Conservation (phyloP, 441 rosid species). For the Dalechampia spathulata region DNA sequence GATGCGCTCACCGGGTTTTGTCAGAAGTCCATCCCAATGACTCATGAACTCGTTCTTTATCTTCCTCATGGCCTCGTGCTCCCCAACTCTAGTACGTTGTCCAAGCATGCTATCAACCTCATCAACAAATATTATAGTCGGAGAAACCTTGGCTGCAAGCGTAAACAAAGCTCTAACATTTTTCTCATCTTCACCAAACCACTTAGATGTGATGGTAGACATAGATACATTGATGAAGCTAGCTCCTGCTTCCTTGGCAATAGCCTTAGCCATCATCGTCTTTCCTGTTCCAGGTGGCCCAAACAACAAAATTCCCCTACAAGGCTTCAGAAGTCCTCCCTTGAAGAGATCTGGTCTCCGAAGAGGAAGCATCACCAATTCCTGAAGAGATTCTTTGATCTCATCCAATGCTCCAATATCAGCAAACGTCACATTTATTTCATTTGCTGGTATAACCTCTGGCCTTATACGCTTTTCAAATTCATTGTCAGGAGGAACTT, state of each 20-base stretch:
- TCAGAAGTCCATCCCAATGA: conserved; percentile 96
- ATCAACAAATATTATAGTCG: conserved; percentile 91
- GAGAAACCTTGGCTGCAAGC: conserved; percentile 90
- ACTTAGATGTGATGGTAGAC: conserved; percentile 98
- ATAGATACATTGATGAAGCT: conserved; percentile 96
- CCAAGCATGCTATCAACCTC: conserved; percentile 99
- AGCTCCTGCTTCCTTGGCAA: conserved; percentile 97
- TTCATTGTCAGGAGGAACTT: conserved; percentile 83
- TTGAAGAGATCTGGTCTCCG: conserved; percentile 93
- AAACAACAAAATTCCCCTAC: conserved; percentile 89
- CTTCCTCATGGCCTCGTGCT: conserved; percentile 98
- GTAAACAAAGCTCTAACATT: conserved; percentile 88
- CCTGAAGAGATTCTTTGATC: conserved; percentile 91
- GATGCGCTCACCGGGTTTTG: conserved; percentile 66
- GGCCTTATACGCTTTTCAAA: conserved; percentile 96
- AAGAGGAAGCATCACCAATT: conserved; percentile 97
- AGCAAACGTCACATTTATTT: conserved; percentile 90
- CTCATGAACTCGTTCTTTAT: conserved; percentile 96
- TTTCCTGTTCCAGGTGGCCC: conserved; percentile 99
- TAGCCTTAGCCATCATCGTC: conserved; percentile 98
- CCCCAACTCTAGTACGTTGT: conserved; percentile 89
- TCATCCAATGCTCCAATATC: conserved; percentile 91
- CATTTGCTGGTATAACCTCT: conserved; percentile 89
- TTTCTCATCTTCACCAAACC: conserved; percentile 99
- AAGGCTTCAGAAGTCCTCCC: conserved; percentile 96